A percentile compares a stretch with the other conserved stretches of the same genome.
phyloP scores from a whole-genome alignment of 495 filamentous ascomycete genomes.

The Xylaria bambusicola region DNA sequence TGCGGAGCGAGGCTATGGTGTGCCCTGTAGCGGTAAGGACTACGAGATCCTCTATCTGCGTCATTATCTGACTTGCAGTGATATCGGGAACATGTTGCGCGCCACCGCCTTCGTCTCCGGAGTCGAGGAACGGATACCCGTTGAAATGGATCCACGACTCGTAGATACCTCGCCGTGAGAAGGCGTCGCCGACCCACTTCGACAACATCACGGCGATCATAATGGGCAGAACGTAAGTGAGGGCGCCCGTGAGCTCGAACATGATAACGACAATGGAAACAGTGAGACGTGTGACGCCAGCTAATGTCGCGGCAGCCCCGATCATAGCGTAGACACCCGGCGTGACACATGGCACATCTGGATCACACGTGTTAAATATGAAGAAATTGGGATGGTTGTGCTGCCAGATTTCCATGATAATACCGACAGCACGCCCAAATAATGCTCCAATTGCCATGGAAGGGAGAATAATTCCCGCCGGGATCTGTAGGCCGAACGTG shows the following conservation, averaged over 20 bases:
- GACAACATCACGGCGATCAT: slow-evolving; percentile 99
- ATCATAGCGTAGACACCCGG: slow-evolving; percentile 96
- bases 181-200: slow-evolving; percentile 98
- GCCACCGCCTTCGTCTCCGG: slow-evolving; percentile 69
- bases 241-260: slow-evolving; percentile 95
- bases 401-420: slow-evolving; percentile 88
- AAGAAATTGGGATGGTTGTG: slow-evolving; percentile 72
- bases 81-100: slow-evolving; percentile 75
- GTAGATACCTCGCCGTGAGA: slow-evolving; percentile 93
- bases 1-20: slow-evolving; percentile 73
- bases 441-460: slow-evolving; percentile 97
- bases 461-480: slow-evolving; percentile 93
- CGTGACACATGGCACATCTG: slow-evolving; percentile 87
- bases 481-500: slow-evolving; percentile 96
- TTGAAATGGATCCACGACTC: slow-evolving; percentile 97
- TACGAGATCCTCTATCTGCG: slow-evolving; percentile 83
- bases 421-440: slow-evolving; percentile 87
- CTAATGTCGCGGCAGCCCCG: slow-evolving; percentile 91
- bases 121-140: slow-evolving; percentile 94
- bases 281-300: slow-evolving; percentile 97
- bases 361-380: slow-evolving; percentile 77
- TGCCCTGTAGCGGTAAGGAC: slow-evolving; percentile 84
- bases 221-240: slow-evolving; percentile 96
- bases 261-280: slow-evolving; percentile 97
- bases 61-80: slow-evolving; percentile 84